Evolutionary conservation across 805 yeast genomes (phyloP).

Genomic region (Yamadazyma endophytica): DNA sequence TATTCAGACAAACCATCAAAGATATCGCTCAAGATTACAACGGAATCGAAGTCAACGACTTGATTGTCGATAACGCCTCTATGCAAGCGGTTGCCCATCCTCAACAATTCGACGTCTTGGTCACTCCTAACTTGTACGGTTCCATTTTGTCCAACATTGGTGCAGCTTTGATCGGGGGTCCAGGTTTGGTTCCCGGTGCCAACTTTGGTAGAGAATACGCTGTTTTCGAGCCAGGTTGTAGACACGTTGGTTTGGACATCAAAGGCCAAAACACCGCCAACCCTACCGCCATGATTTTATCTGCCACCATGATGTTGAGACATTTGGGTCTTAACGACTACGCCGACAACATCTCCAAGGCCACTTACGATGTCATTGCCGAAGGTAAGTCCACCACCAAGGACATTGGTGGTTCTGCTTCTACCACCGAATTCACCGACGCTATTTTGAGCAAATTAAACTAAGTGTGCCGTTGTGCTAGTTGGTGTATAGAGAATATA

Average conservation of each 20-base stretch:
- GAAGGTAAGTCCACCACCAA: slow-evolving; percentile 83
- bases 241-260: slow-evolving; percentile 97
- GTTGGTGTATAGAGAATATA: slow-evolving; percentile 1
- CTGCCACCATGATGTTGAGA: slow-evolving; percentile 88
- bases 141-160: slow-evolving; percentile 96
- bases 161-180: slow-evolving; percentile 96
- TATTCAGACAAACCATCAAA: slow-evolving; percentile 90
- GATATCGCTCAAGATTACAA: slow-evolving; percentile 83
- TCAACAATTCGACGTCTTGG: slow-evolving; percentile 96
- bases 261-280: slow-evolving; percentile 92
- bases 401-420: slow-evolving; percentile 86
- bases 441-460: slow-evolving; percentile 76
- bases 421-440: slow-evolving; percentile 92
- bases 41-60: slow-evolving; percentile 76
- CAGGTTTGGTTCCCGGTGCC: slow-evolving; percentile 98
- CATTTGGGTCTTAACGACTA: slow-evolving; percentile 84
- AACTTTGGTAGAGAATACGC: slow-evolving; percentile 97
- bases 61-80: slow-evolving; percentile 97
- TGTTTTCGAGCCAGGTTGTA: slow-evolving; percentile 98
- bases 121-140: slow-evolving; percentile 97
- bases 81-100: slow-evolving; percentile 99
- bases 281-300: slow-evolving; percentile 96
- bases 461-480: slow-evolving; percentile 3
- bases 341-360: slow-evolving; percentile 84
- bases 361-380: slow-evolving; percentile 84